Conservation (phyloP, 177 flowering plant genomes). For the Vitis hybrid region DNA sequence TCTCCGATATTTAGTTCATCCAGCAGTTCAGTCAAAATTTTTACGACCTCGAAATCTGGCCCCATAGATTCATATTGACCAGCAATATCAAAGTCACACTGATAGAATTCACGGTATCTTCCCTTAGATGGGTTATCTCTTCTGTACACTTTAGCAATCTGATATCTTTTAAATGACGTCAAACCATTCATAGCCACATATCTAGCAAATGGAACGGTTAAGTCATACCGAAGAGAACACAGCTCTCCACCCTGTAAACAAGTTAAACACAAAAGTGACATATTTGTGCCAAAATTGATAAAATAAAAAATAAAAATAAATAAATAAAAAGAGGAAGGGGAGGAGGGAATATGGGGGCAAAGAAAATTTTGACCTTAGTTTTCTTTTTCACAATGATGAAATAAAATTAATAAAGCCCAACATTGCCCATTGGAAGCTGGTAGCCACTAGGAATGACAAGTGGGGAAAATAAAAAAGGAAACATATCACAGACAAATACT, state of each 20-base stretch:
- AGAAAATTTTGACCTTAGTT: not conserved
- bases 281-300: not conserved
- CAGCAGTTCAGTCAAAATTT: constrained; percentile 82
- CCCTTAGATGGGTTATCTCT: constrained; percentile 98
- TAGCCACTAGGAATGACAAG: too few species aligned
- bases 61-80: constrained; percentile 84
- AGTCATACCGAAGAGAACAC: constrained; percentile 90
- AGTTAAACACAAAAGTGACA: not conserved
- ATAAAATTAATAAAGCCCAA: not conserved
- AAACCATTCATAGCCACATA: constrained; percentile 91
- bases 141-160: constrained; percentile 89
- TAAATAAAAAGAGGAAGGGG: not conserved
- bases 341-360: too few species aligned
- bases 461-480: too few species aligned
- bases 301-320: not conserved
- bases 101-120: constrained; percentile 95
- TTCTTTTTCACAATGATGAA: not conserved
- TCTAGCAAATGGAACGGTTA: constrained; percentile 97
- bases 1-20: constrained; percentile 85
- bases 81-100: constrained; percentile 97
- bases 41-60: constrained; percentile 90
- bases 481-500: too few species aligned
- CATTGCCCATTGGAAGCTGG: too few species aligned
- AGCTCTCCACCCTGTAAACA: constrained; percentile 94
- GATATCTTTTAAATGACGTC: constrained; percentile 81